Base-by-base conservation (phyloP, 495 filamentous ascomycete genomes). In the Staphylotrichum longicolle region DNA sequence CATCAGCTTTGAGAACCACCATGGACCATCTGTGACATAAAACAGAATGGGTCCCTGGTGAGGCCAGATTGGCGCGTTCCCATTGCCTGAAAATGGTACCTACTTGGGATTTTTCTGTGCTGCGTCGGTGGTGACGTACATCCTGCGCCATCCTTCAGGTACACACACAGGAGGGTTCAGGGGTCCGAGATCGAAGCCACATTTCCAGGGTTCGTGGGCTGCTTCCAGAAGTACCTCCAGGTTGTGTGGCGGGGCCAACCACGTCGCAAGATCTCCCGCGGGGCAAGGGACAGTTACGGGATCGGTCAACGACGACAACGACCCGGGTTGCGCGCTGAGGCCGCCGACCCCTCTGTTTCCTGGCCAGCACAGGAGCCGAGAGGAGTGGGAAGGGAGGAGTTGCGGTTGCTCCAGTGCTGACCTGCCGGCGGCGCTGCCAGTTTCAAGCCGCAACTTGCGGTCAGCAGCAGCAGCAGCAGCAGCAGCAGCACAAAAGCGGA, bases 371-470 rank as follows among this genome's bases (percentile, higher is more conserved):
- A 39, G 27, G 37, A 8, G 12, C 47, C 20, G 20, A 27, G 20
- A 27, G 20, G 20, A 27, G 20, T 27, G 20, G 20, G 20, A 27
- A 27, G 20, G 20, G 20, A 49, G 8, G 54, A 46, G 7, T 57
- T 40, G 58, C 4, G 27, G 58, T 37, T 9, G 49, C 34, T 4
- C 8, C 20, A 34, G 32, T 41, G 5, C n/a, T 10, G 20, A 15
- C 46, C 42, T 58, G 39, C 48, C 15, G 61, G 41, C 49, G 45
- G 42, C 30, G 5, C 33, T 49, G 49, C 50, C 56, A 41, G 55
- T 63, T 59, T 59, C 61, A 58, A 59, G 34, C 52, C 56, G 48
- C 58, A 61, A 65, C 41, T 65, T 65, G 55, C 50, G 61, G 61
- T 63, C 61, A 58, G 56, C 48, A 52, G 52, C 32, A 50, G 30